Conservation (phyloP, 495 filamentous ascomycete genomes). For the Neurospora tetrasperma region DNA sequence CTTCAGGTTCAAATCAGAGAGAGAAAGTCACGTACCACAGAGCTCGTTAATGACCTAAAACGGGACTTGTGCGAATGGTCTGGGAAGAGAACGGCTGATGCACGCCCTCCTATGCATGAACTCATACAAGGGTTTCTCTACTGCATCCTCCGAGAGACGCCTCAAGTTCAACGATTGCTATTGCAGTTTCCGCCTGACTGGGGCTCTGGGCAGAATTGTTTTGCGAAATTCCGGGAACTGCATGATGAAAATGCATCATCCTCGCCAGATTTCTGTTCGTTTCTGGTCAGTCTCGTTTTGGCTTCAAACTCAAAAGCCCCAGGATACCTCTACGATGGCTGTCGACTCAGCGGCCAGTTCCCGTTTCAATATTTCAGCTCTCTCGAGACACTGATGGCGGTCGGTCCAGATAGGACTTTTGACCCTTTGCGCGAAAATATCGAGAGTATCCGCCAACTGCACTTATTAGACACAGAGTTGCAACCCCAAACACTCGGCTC, state of each 20-base stretch:
- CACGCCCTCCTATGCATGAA: neutral
- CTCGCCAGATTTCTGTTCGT: neutral
- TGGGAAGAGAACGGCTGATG: neutral
- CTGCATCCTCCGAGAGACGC: neutral
- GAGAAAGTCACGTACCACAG: neutral
- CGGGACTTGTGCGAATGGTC: neutral
- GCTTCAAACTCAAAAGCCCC: too few relatives aligned
- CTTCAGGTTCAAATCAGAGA: neutral
- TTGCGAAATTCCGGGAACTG: neutral
- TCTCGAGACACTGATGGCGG: neutral
- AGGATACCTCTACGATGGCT: too few relatives aligned
- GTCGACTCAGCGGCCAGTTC: neutral
- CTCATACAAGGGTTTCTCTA: neutral
- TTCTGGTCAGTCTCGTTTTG: too few relatives aligned
- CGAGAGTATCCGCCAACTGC: neutral
- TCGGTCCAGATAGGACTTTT: neutral
- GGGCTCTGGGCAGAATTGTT: rapidly evolving
- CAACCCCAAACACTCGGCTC: neutral
- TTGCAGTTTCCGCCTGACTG: neutral
- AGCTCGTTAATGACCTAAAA: neutral
- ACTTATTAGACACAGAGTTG: neutral
- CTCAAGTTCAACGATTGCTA: neutral
- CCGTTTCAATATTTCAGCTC: neutral
- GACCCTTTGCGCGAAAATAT: neutral
- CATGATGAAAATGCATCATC: neutral